Percentiles rank a stretch among this genome's conserved stretches.
Evolutionary conservation across 208 protist genomes (phyloP).

Genomic region (Leishmania martiniquensis): DNA sequence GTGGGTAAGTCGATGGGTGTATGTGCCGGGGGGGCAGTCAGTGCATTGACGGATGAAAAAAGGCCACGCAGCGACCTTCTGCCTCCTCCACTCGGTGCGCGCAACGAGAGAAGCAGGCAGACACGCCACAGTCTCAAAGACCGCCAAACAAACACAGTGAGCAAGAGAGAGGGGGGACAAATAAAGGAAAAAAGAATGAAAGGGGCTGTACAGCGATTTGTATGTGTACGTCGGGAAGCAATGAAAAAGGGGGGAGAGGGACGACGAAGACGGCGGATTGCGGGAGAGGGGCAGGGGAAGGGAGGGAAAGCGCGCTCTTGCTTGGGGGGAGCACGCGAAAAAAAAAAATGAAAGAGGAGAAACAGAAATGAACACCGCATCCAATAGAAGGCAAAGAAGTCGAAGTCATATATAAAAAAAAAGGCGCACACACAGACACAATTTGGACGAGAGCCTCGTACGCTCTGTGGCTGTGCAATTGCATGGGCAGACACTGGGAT

Average conservation of each 20-base stretch:
- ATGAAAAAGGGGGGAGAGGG: background rate
- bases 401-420: background rate
- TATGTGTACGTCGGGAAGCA: background rate
- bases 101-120: background rate
- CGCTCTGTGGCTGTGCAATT: background rate
- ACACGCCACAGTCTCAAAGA: background rate
- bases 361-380: background rate
- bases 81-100: background rate
- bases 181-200: no score
- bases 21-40: background rate
- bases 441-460: background rate
- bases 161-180: constrained; percentile 6
- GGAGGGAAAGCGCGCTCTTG: background rate
- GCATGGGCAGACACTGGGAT: background rate
- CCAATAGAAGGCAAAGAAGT: background rate
- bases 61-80: background rate
- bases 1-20: no score
- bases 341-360: background rate
- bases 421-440: background rate
- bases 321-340: background rate
- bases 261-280: background rate
- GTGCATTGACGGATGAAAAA: background rate
- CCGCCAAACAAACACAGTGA: constrained; percentile 1
- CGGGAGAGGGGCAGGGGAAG: background rate
- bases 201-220: background rate